Conservation (phyloP, 2,329 filamentous ascomycete genomes). For the Tolypocladium ophioglossoides region DNA sequence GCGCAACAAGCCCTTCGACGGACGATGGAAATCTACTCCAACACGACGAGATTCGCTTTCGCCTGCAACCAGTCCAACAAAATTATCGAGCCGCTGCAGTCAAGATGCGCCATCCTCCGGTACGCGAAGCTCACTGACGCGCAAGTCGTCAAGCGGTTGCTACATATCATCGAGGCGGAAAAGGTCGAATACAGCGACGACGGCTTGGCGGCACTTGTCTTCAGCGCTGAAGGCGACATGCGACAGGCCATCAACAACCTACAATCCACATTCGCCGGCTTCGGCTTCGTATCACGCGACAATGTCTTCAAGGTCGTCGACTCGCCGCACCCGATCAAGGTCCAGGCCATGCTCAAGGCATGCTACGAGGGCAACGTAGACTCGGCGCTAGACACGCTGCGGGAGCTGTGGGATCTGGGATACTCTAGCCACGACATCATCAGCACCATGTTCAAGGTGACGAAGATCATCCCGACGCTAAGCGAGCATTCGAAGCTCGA, state of each 20-base stretch:
- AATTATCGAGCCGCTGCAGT: conserved; percentile 98
- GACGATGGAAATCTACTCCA: conserved; percentile 98
- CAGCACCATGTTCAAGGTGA: conserved; percentile 97
- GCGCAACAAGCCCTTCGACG: conserved; percentile 89
- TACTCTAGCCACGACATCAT: conserved; percentile 99
- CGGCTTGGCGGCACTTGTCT: conserved; percentile 89
- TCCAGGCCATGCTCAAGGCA: conserved; percentile 96
- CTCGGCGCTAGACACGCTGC: conserved; percentile 71
- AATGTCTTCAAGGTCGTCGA: conserved; percentile 98
- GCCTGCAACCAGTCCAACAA: conserved; percentile 99
- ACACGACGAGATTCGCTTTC: conserved; percentile 93
- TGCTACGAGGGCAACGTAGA: conserved; percentile 91
- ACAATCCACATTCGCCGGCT: conserved; percentile 85
- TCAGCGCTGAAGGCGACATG: conserved; percentile 97
- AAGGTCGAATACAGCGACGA: conserved; percentile 86
- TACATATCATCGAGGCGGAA: conserved; percentile 90
- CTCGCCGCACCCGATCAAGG: conserved; percentile 93
- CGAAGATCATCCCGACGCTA: conserved; percentile 84
- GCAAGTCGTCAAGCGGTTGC: conserved; percentile 80
- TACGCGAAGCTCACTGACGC: conserved; percentile 88
- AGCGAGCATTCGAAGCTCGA: conserved; percentile 94
- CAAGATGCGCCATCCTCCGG: conserved; percentile 87
- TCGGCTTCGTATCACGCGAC: conserved; percentile 93
- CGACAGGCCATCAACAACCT: conserved; percentile 97
- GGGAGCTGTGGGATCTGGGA: conserved; percentile 87